Conservation (phyloP, 2,329 filamentous ascomycete species). For the Nannizziopsis arthrosporioides region DNA sequence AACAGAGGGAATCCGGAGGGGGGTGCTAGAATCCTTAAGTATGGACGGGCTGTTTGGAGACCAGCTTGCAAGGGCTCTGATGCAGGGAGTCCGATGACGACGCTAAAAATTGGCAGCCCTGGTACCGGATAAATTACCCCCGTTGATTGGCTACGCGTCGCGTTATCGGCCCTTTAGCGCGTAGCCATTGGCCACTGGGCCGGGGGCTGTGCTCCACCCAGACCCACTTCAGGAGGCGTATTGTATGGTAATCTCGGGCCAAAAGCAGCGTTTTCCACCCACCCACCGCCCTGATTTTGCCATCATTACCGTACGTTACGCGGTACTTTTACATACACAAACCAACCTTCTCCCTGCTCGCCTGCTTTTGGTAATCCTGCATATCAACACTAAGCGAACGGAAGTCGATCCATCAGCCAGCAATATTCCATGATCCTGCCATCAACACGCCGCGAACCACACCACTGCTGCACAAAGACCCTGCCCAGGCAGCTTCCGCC, state of each 20-base stretch:
- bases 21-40: conserved; percentile 35
- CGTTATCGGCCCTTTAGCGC: conserved; percentile 18
- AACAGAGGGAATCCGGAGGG: conserved; percentile 26
- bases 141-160: conserved; percentile 23
- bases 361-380: neutral
- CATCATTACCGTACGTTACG: neutral
- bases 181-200: conserved; percentile 19
- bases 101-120: conserved; percentile 27
- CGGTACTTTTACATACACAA: too few relatives aligned
- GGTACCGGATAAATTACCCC: conserved; percentile 23
- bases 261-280: conserved; percentile 6
- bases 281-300: neutral
- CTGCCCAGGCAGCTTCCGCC: neutral
- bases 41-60: conserved; percentile 22
- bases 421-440: neutral
- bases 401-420: too few relatives aligned
- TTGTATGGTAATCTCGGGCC: conserved; percentile 1
- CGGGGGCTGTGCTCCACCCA: conserved; percentile 14
- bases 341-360: too few relatives aligned
- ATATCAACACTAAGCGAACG: neutral
- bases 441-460: neutral
- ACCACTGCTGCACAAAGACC: neutral
- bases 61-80: conserved; percentile 22
- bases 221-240: conserved; percentile 2
- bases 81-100: conserved; percentile 29